Base-by-base conservation (phyloP, 2,329 filamentous ascomycete species). In the Fusarium tanahbumbuense region DNA sequence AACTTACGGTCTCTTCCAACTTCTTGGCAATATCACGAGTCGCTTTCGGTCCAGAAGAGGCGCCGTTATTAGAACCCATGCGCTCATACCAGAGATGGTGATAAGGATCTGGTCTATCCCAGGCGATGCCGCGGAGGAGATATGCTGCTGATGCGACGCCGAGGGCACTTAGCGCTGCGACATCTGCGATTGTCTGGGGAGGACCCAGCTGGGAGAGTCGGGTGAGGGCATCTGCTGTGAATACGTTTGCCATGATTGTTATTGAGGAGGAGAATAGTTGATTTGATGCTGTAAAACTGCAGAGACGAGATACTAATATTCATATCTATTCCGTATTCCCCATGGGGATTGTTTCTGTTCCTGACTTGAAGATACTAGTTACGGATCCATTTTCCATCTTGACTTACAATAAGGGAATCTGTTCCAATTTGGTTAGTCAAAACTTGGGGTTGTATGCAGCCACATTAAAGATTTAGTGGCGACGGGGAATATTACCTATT, bases 71-170 rank as follows among this genome's bases (percentile, higher is more conserved):
- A 2, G 64, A 67, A 64, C 85, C 85, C 18, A 85, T 85, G 40
- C 80, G 79, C 68, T 87, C 82, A 53, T 82, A 88, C 72, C 79
- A 83, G 25, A 86, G 76, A 68, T 85, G 77, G 40, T 81, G 71
- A 59, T 85, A 81, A 8, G 85, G 85, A 65, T 87, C 84, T 11
- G 84, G 81, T 44, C 78, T 83, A 56, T 86, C 83, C 83, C 84
- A 86, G 20, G 80, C 64, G 37, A 78, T 77, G 5, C 83, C 83
- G 6, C 79, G 78, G 4, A 83, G 79, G 20, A 85, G 71, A 67
- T 82, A 86, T 2, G 78, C 72, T 8, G 67, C 75, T 5, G 68
- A 72, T 13, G 69, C 59, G 10, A 71, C 64, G 1, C 69, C 68
- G 7, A 75, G 70, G 2, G 73, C 74, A n/a, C 68, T 64, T n/a